Base-by-base conservation (phyloP, 2,329 filamentous ascomycete genomes). In the Hypoxylon sp. region DNA sequence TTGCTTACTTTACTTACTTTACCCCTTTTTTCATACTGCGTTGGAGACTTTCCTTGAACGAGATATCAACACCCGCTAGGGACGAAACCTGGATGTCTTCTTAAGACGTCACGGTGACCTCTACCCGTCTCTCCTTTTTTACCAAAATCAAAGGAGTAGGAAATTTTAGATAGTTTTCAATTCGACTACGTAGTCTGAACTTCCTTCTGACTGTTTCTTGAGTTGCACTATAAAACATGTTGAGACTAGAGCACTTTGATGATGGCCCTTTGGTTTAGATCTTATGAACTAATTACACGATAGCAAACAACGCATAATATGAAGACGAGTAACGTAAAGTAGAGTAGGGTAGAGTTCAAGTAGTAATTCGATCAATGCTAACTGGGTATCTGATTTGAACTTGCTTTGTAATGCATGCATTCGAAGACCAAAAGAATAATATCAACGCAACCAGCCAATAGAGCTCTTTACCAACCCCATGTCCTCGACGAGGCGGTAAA, bases 401-500 rank as follows among this genome's bases (percentile, higher is more conserved):
- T 23, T 2, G 5, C 15, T 23, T 40, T 25, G 5, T 12, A 16
- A 13, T 8, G 25, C 20, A 13, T 32, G 29, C 16, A n/a, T n/a
- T n/a, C n/a, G n/a, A n/a, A n/a, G n/a, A n/a, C 17, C 19, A 17
- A 48, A 15, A 11, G 11, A 7, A 20, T 19, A 9, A 31, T 16
- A 7, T 44, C 9, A 12, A 38, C 2, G 5, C 1, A 37, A 12
- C 5, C 19, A 17, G 34, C 6, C 9, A 19, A 42, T n/a, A n/a
- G n/a, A n/a, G 38, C 41, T 9, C 15, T 45, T 60, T 76, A 97
- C 93, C 93, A 97, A 55, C 92, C 95, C 94, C 94, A 97, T 8
- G 93, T 97, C 63, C 93, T 82, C 62, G 85, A 90, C 9, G 89
- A 90, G 1, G 93, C 92, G 17, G 88, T 92, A 67, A 97, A 97